Evolutionary conservation across 257 asterid genomes (phyloP), one percentile per base, ranked within the genome.

Genomic region (Rehmannia glutinosa): DNA sequence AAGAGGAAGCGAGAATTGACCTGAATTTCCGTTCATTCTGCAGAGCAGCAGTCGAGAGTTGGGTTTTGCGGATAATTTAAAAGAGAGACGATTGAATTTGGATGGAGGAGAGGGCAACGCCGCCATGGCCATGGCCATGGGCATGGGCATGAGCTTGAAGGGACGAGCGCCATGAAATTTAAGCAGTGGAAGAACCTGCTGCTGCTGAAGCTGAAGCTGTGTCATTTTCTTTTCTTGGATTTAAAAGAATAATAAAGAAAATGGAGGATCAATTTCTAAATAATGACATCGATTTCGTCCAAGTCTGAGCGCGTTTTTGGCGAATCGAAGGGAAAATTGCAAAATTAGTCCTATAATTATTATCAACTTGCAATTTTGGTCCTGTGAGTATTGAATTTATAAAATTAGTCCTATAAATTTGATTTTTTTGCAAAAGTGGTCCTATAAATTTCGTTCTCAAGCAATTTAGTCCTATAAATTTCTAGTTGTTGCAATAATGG

Each of bases 1-100:
- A 70, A 45, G 19, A 55, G 70, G 28, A 66, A 17, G 47, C 68
- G n/a, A 63, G 62, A 63, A 70, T 20, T n/a, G 46, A 80, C 86
- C 82, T 46, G 89, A 80, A 32, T 80, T 70, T 27, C 69, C 64
- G 27, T 64, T 78, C 79, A 49, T 62, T 71, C 78, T 78, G 77
- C 86, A 73, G 15, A 56, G 50, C 33, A 78, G 25, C 66, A 54
- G 50, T n/a, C 53, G 62, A n/a, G 72, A 45, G 25, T 56, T 65
- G 27, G 65, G 62, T 54, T 71, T 79, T 12, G 46, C 21, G 36
- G 66, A 19, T 47, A 62, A 68, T 35, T 61, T 38, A 2, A 67
- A 54, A 30, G 79, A 74, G 39, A 42, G 57, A 59, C 64, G 39
- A 13, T 43, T 24, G 21, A 39, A 24, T 19, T 64, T 17, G 49